Evolutionary conservation across 768 basidiomycete species (phyloP), one percentile per base, ranked within the genome.

Genomic region (Lentinula raphanica): DNA sequence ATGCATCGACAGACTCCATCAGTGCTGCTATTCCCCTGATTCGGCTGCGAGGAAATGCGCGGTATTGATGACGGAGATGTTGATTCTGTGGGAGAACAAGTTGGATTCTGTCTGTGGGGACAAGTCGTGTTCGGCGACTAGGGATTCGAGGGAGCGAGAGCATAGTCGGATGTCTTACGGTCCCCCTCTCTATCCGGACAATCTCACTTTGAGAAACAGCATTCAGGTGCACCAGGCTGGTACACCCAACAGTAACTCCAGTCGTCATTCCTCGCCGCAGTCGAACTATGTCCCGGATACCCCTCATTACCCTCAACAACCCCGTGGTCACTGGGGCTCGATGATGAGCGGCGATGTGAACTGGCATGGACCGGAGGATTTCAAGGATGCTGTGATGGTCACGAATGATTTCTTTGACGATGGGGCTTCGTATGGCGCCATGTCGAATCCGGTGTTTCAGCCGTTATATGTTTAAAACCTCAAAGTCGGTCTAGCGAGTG

Each of bases 41-140:
- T 44, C 42, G 5, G 55, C 54, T 28, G 23, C 54, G n/a, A 45
- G 55, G 27, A 56, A 46, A 46, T 29, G 23, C 21, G 55, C 55
- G 1, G 31, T 35, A 4, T 35, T 56, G 55, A 56, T 56, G 17
- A 12, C n/a, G 1, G 39, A 19, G 8, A 56, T 56, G 55, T 27
- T 42, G 31, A 42, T 15, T 13, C 11, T 21, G 17, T 56, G 55
- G 55, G 38, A 54, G 36, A 31, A 25, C 17, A 54, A 40, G 13
- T 9, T 54, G 19, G 38, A 23, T n/a, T 13, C 53, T 5, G 6
- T 54, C 21, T 44, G 42, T 21, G 42, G 6, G 28, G 38, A 38
- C 29, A 29, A 35, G 23, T 19, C 42, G 3, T 44, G 42, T 12
- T 25, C 42, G 3, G 19, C 42, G 19, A 7, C 19, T 19, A 44